These are phyloP conservation scores for Phytopythium chamaehyphon DNA, from an alignment of 352 stramenopile genomes.

Conservation along the genomic window DNA sequence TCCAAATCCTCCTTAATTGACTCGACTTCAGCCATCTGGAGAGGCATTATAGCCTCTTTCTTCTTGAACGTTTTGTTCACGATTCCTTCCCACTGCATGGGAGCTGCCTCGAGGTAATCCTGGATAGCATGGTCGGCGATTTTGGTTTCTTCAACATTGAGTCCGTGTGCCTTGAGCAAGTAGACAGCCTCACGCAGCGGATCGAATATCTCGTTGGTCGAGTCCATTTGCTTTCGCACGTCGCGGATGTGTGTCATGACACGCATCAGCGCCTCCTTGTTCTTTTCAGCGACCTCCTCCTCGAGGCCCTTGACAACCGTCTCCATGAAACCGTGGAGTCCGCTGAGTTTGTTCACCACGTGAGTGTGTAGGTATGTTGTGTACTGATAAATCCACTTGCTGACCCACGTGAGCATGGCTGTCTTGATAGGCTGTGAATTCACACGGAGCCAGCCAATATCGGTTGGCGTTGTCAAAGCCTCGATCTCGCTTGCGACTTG, in stretches of 20 bases:
- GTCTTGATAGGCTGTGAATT: slow-evolving; percentile 97
- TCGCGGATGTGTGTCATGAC: slow-evolving; percentile 96
- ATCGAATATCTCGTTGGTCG: slow-evolving; percentile 93
- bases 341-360: slow-evolving; percentile 85
- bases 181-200: slow-evolving; percentile 93
- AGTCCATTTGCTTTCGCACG: slow-evolving; percentile 92
- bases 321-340: slow-evolving; percentile 93
- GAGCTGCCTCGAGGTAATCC: slow-evolving; percentile 94
- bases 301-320: slow-evolving; percentile 89
- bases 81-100: slow-evolving; percentile 96
- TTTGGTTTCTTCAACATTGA: slow-evolving; percentile 90
- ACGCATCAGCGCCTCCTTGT: slow-evolving; percentile 95
- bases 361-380: slow-evolving; percentile 92
- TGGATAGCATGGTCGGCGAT: slow-evolving; percentile 77
- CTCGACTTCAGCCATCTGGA: slow-evolving; percentile 96
- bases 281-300: slow-evolving; percentile 88
- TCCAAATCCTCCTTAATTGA: slow-evolving; percentile 93
- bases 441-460: slow-evolving; percentile 97
- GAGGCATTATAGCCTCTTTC: slow-evolving; percentile 97
- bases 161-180: slow-evolving; percentile 92
- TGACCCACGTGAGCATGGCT: slow-evolving; percentile 93
- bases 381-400: slow-evolving; percentile 96
- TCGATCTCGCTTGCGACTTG: slow-evolving; percentile 91
- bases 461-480: slow-evolving; percentile 83
- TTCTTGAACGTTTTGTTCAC: slow-evolving; percentile 98